Evolutionary conservation across 306 rosid genomes (phyloP), one percentile per base, ranked within the genome.

Genomic region (Prunus salicina): DNA sequence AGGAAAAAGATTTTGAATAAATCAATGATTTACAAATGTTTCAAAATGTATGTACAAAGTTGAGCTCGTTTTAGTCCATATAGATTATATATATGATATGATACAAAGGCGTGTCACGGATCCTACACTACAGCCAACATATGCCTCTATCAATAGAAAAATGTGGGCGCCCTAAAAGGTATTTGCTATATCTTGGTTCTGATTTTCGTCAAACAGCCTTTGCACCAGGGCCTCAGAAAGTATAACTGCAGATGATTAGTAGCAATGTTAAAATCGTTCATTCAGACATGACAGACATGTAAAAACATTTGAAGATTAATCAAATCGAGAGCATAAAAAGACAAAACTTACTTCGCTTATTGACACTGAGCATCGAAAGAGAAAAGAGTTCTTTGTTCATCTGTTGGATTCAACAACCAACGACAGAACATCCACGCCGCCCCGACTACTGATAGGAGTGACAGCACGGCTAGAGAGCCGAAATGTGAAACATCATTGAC

Each of bases 341-440:
- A 72, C 65, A n/a, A 38, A 38, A 71, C 97, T 85, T 75, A 82
- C 93, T 82, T 62, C 14, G 57, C 76, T 52, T 30, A 77, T 84
- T 83, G 87, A 63, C 82, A 87, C 55, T 52, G 83, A 79, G 92
- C 90, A 81, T 89, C 84, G 69, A 86, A 88, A 52, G 93, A 76
- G 87, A 92, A 91, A 60, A 92, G 93, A 58, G 60, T 79, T 72
- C 85, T 88, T 50, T 89, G 97, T 81, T 84, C 96, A 50, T 91
- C 96, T 24, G 99, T 89, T 69, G 96, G 97, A 87, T 91, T 91
- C 82, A 86, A 81, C 82, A 96, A 74, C 99, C 99, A 96, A 56
- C 84, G 74, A 79, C 98, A 96, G 85, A 89, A 96, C 86, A 89
- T 84, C 83, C 88, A 78, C 2, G 99, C 91, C 6, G 99, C 95